A percentile compares a stretch with the other conserved stretches of the same genome.
These are phyloP conservation scores for Colletotrichum paranaense DNA, from an alignment of 2,329 filamentous ascomycete species.

Conservation along the genomic window DNA sequence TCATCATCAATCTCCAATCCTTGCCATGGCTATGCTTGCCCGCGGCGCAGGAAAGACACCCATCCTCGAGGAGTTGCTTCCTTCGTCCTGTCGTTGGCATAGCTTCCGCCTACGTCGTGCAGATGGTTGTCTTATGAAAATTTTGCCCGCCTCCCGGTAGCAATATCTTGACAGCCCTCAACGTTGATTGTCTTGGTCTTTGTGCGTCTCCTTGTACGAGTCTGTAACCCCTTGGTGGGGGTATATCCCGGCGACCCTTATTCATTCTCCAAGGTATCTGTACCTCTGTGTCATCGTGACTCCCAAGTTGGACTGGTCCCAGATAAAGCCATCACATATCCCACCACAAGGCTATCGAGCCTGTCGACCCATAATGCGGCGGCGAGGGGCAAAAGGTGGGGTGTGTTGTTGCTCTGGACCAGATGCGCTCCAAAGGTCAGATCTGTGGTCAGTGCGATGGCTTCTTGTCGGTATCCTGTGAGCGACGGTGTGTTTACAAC, in stretches of 20 bases:
- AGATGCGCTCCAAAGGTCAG: constrained; percentile 5
- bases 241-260: constrained; percentile 8
- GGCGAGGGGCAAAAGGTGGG: constrained; percentile 32
- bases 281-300: constrained; percentile 16
- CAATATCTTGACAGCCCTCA: constrained; percentile 10
- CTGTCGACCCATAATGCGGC: constrained; percentile 28
- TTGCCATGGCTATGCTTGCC: constrained; percentile 26
- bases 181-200: constrained; percentile 8
- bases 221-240: constrained; percentile 25
- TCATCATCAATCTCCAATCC: constrained; percentile 12
- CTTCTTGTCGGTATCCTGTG: constrained; percentile 33
- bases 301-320: constrained; percentile 5
- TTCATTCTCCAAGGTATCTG: constrained; percentile 22
- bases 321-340: constrained; percentile 23
- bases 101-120: constrained; percentile 9
- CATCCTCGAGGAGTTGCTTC: constrained; percentile 24
- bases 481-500: constrained; percentile 30
- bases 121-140: constrained; percentile 16
- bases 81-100: constrained; percentile 15
- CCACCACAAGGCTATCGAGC: constrained; percentile 12
- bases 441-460: constrained; percentile 28
- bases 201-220: constrained; percentile 26
- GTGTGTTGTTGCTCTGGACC: constrained; percentile 15
- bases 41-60: constrained; percentile 18
- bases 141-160: constrained; percentile 6